Evolutionary conservation across 2,329 filamentous ascomycete species (phyloP).

Genomic region (Cordyceps sp.): DNA sequence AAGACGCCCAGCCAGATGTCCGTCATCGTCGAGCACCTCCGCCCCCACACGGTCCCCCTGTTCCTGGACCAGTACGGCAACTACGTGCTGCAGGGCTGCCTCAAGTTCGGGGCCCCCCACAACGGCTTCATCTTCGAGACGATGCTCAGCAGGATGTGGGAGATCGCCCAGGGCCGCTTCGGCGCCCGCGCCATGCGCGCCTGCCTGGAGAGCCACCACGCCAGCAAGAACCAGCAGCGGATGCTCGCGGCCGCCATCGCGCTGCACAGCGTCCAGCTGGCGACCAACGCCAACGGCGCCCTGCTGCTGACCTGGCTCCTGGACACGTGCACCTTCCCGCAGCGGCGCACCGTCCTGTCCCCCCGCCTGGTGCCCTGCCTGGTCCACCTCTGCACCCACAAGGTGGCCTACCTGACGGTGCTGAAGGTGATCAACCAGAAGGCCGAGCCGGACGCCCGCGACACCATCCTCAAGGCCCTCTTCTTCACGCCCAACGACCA

Average conservation of each 20-base stretch:
- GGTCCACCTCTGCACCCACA: conserved; percentile 93
- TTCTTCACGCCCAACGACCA: conserved; percentile 86
- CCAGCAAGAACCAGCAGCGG: conserved; percentile 87
- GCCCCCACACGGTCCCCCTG: conserved; percentile 73
- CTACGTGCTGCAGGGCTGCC: conserved; percentile 91
- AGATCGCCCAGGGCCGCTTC: conserved; percentile 81
- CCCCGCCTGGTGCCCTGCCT: conserved; percentile 84
- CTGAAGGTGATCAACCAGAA: conserved; percentile 98
- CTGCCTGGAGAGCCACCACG: conserved; percentile 88
- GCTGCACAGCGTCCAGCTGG: conserved; percentile 90
- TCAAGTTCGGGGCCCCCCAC: conserved; percentile 76
- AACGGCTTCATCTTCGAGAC: conserved; percentile 98
- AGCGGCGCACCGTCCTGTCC: conserved; percentile 77
- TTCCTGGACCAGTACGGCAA: conserved; percentile 98
- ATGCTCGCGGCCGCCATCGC: conserved; percentile 90
- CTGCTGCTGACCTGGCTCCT: conserved; percentile 93
- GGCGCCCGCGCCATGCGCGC: conserved; percentile 93
- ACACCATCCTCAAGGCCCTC: conserved; percentile 74
- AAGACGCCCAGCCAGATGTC: conserved; percentile 70
- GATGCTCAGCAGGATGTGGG: conserved; percentile 90
- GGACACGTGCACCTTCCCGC: conserved; percentile 91
- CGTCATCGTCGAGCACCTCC: conserved; percentile 69
- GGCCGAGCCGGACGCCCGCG: conserved; percentile 79
- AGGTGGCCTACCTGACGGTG: conserved; percentile 93
- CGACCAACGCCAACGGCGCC: conserved; percentile 90